phyloP scores from a whole-genome alignment of 805 yeast genomes.

The Saccharomycopsis sp. region DNA sequence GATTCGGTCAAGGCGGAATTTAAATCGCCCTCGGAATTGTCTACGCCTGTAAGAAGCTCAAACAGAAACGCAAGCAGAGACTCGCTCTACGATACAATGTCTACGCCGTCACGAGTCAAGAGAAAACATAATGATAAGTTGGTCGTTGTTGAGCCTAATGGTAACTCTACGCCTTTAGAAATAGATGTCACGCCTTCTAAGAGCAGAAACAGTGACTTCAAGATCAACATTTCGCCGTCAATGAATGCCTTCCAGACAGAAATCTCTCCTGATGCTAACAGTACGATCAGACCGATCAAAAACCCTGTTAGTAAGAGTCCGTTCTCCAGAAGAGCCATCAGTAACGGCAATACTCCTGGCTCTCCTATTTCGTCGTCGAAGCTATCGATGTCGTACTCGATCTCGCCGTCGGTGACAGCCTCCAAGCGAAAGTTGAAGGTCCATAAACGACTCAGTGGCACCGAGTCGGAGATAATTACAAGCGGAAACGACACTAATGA shows the following conservation, averaged over 20 bases:
- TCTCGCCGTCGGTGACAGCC: conserved; percentile 5
- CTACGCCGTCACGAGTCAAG: background rate
- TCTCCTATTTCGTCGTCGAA: conserved; percentile 12
- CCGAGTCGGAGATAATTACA: background rate
- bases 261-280: conserved; percentile 3
- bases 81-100: background rate
- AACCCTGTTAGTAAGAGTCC: conserved; percentile 1
- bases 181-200: background rate
- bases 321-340: conserved; percentile 1
- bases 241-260: background rate
- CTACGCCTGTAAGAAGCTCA: background rate
- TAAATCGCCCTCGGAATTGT: background rate
- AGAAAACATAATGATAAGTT: background rate
- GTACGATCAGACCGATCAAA: conserved; percentile 14
- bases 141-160: background rate
- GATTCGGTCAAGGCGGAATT: too few relatives aligned
- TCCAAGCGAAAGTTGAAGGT: background rate
- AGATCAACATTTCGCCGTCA: background rate
- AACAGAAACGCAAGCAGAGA: background rate
- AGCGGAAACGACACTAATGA: background rate
- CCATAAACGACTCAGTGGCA: background rate
- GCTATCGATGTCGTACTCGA: conserved; percentile 1
- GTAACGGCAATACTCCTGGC: background rate
- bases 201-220: background rate
- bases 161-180: background rate